These are phyloP conservation scores for Aureococcus anophagefferens DNA, from an alignment of 108 stramenopile species.

Conservation along the genomic window DNA sequence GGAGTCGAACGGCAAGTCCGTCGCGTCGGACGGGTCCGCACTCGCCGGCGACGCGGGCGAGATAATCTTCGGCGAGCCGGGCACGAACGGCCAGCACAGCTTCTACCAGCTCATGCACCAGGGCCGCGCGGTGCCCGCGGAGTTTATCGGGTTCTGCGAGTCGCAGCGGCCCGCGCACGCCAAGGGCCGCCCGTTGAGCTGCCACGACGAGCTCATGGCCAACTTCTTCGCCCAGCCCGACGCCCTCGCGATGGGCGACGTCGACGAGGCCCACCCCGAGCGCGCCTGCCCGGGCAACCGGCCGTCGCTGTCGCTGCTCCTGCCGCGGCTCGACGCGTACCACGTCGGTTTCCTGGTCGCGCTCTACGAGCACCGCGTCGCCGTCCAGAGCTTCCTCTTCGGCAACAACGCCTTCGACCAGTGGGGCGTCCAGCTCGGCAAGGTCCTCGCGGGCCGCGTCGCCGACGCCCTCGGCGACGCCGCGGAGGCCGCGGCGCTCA, in stretches of 20 bases:
- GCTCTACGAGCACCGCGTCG: constrained; percentile 68
- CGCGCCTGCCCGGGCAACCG: constrained; percentile 67
- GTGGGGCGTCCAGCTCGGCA: constrained; percentile 93
- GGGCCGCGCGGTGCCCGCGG: constrained; percentile 52
- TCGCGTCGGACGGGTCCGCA: constrained; percentile 69
- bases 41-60: constrained; percentile 84
- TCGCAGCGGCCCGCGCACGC: too few species aligned
- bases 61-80: constrained; percentile 95
- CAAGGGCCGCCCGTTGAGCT: too few species aligned
- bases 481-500: not conserved
- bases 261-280: constrained; percentile 51
- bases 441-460: constrained; percentile 60
- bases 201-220: constrained; percentile 68
- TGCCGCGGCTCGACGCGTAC: constrained; percentile 60
- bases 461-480: not conserved
- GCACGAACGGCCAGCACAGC: constrained; percentile 96
- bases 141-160: constrained; percentile 48
- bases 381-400: constrained; percentile 66
- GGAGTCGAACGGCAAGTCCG: constrained; percentile 75
- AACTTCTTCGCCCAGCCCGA: constrained; percentile 80
- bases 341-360: constrained; percentile 60
- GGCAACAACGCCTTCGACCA: constrained; percentile 66
- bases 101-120: constrained; percentile 77
- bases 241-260: constrained; percentile 51
- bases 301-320: constrained; percentile 59